These are phyloP conservation scores for Globisporangium paddicum DNA, from an alignment of 352 stramenopile species.

Conservation along the genomic window DNA sequence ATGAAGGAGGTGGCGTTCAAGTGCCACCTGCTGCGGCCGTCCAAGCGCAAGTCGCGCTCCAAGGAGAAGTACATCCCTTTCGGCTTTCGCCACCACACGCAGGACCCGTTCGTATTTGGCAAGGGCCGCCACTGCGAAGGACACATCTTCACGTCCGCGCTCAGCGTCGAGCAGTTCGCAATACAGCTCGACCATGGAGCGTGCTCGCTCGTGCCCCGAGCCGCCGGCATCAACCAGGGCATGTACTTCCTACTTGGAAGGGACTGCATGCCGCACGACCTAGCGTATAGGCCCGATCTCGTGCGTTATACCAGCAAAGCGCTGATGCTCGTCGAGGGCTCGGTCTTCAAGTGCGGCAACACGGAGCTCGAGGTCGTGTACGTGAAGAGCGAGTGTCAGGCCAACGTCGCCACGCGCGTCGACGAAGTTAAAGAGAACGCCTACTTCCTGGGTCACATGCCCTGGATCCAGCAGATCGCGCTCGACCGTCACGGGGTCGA, in stretches of 20 bases:
- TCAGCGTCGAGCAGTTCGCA: conserved; percentile 61
- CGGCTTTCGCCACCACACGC: conserved; percentile 39
- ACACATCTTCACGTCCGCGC: conserved; percentile 47
- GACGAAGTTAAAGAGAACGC: conserved; percentile 43
- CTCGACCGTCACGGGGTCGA: conserved; percentile 39
- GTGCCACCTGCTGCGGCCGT: conserved; percentile 55
- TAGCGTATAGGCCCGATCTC: conserved; percentile 28
- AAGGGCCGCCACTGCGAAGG: conserved; percentile 54
- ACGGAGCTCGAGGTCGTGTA: conserved; percentile 61
- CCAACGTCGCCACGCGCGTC: conserved; percentile 11
- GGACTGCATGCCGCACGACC: conserved; percentile 34
- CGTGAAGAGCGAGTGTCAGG: conserved; percentile 27
- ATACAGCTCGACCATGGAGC: conserved; percentile 56
- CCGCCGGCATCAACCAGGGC: conserved; percentile 57
- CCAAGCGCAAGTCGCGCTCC: conserved; percentile 50
- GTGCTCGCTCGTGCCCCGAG: conserved; percentile 51
- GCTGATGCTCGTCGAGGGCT: conserved; percentile 63
- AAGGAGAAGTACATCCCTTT: conserved; percentile 48
- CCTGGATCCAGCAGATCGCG: conserved; percentile 59
- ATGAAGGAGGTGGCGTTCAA: conserved; percentile 62
- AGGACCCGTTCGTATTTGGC: conserved; percentile 45
- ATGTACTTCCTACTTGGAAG: conserved; percentile 69
- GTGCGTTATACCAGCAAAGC: conserved; percentile 66
- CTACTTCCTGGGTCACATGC: conserved; percentile 37
- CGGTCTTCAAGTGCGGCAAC: conserved; percentile 55